Evolutionary conservation across 1,284 basidiomycete genomes (phyloP).

Genomic region (Heliocybe sulcata): DNA sequence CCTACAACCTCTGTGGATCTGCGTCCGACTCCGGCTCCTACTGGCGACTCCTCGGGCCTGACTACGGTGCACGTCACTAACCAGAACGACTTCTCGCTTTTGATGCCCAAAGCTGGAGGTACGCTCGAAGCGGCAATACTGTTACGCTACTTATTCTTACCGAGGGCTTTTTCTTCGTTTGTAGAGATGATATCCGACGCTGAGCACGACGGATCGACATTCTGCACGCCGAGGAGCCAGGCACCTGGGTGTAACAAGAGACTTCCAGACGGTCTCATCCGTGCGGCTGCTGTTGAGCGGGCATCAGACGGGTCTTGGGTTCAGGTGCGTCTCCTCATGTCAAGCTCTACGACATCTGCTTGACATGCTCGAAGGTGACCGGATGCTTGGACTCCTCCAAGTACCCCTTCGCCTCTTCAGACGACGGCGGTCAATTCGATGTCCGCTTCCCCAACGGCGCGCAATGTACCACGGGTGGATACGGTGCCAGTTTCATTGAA

Average conservation of each 20-base stretch:
- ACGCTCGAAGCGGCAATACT: constrained; percentile 7
- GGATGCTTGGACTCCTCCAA: constrained; percentile 38
- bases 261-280: constrained; percentile 33
- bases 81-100: constrained; percentile 29
- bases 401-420: constrained; percentile 27
- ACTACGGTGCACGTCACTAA: constrained; percentile 33
- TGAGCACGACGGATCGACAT: constrained; percentile 31
- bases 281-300: constrained; percentile 27
- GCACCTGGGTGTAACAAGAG: constrained; percentile 18
- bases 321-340: constrained; percentile 23
- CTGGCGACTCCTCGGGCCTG: constrained; percentile 26
- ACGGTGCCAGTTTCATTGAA: constrained; percentile 44
- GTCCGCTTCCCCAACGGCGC: constrained; percentile 44
- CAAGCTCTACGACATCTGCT: background rate
- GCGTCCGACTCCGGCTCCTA: constrained; percentile 38
- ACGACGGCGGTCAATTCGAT: constrained; percentile 43
- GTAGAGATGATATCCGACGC: constrained; percentile 36
- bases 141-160: background rate
- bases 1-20: constrained; percentile 15
- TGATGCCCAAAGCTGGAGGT: constrained; percentile 34
- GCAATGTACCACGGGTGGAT: constrained; percentile 42
- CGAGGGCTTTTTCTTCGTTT: background rate
- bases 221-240: constrained; percentile 24
- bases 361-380: constrained; percentile 27
- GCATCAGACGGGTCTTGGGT: constrained; percentile 34